These are phyloP conservation scores for Echria macrotheca DNA, from an alignment of 495 filamentous ascomycete genomes.

Conservation along the genomic window DNA sequence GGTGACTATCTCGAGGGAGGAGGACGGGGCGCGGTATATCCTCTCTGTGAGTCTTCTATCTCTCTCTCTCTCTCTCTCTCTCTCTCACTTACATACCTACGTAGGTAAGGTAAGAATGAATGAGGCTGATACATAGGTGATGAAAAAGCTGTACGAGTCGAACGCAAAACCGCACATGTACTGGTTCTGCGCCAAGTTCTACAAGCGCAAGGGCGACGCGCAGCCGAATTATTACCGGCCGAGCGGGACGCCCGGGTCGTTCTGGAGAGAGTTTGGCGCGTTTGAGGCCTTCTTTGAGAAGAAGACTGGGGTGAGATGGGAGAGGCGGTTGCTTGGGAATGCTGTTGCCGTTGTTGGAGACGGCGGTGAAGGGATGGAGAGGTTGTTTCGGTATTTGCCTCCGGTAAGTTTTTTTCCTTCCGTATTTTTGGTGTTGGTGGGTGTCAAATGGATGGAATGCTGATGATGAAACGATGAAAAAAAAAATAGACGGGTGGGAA, in stretches of 20 bases:
- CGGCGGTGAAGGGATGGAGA: neutral
- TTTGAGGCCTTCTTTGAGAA: slow-evolving; percentile 54
- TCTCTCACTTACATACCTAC: slow-evolving; percentile 10
- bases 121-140: too few relatives aligned
- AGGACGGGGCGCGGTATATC: slow-evolving; percentile 28
- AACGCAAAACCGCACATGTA: slow-evolving; percentile 38
- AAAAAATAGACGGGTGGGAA: slow-evolving; percentile 31
- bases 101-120: too few relatives aligned
- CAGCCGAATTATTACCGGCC: slow-evolving; percentile 22
- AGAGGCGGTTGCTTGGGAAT: slow-evolving; percentile 34
- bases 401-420: slow-evolving; percentile 29
- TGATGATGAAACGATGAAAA: neutral
- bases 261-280: slow-evolving; percentile 31
- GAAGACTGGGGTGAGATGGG: slow-evolving; percentile 54
- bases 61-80: neutral
- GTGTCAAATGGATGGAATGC: neutral
- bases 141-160: slow-evolving; percentile 40
- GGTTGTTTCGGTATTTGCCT: slow-evolving; percentile 29
- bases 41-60: slow-evolving; percentile 26
- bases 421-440: neutral
- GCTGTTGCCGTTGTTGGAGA: too few relatives aligned
- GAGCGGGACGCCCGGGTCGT: slow-evolving; percentile 17
- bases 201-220: slow-evolving; percentile 24
- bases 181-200: slow-evolving; percentile 34
- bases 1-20: slow-evolving; percentile 25